Base-by-base conservation (phyloP, 2,329 filamentous ascomycete genomes). In the Xylaria sp. region DNA sequence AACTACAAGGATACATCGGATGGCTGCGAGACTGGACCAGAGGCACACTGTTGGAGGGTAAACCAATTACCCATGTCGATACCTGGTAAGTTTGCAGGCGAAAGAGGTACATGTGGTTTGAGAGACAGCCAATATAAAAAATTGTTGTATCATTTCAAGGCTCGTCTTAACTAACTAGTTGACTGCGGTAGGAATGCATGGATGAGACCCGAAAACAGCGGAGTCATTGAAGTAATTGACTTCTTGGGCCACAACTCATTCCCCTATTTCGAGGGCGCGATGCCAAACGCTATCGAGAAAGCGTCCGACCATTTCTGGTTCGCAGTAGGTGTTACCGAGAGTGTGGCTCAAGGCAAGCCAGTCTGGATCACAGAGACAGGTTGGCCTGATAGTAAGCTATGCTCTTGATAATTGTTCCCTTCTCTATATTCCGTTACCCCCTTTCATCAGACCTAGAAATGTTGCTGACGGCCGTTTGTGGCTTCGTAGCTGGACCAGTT, bases 321-420 rank as follows among this genome's bases (percentile, higher is more conserved):
- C 1, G 75, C 72, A 2, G 63, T 77, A 11, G 48, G 58, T 32
- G 64, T 72, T 48, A 78, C 75, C 8, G 74, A 77, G 59, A 61
- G 70, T 12, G 74, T 75, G 17, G 74, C 76, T 9, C 67, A 65
- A 27, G 74, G 76, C n/a, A 78, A 78, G 63, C 68, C 69, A 2
- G 73, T 78, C 51, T 77, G 72, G 61, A 61, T 78, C 42, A 78
- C 76, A 6, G 75, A 78, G 70, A 78, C 76, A 0, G 76, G 76
- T 9, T 78, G 76, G 76, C 76, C 76, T 14, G 72, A 57, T 56
- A 55, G 75, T 77, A 58, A 73, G 74, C 74, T 48, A 9, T 82
- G 82, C 84, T n/a, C 17, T 54, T 12, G 11, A 7, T 27, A 51
- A 30, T n/a, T 19, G 5, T 45, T 24, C 42, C 32, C 21, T 21